These are phyloP conservation scores for Xylaria sp. DNA, from an alignment of 2,329 filamentous ascomycete species.

Conservation along the genomic window DNA sequence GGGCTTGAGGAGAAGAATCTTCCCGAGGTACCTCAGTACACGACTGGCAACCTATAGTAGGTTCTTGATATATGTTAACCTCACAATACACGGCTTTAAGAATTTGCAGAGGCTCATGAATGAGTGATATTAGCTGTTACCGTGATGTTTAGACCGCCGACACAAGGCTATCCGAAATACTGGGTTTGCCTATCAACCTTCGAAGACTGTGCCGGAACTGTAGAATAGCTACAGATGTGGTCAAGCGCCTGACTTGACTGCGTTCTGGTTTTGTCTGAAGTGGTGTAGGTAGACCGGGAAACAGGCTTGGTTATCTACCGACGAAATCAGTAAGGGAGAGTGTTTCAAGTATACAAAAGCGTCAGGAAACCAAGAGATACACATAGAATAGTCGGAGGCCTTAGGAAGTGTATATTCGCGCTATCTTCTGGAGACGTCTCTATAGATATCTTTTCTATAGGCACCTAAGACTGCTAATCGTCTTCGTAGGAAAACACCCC, in stretches of 20 bases:
- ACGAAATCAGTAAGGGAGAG: no score
- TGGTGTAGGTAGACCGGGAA: no score
- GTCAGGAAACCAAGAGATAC: no score
- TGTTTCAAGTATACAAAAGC: no score
- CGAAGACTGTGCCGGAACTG: neutral
- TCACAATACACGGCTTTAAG: constrained; percentile 8
- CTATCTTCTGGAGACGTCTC: no score
- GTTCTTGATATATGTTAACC: constrained; percentile 17
- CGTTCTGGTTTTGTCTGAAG: neutral
- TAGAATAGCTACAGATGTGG: neutral
- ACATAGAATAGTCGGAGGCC: no score
- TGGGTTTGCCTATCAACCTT: neutral
- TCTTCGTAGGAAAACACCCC: no score
- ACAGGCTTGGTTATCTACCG: no score
- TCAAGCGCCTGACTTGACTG: neutral
- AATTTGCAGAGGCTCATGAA: neutral
- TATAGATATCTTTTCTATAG: no score
- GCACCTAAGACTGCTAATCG: no score
- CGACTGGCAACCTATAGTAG: neutral
- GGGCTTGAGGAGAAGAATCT: neutral
- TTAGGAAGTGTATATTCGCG: no score
- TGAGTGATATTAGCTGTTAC: neutral
- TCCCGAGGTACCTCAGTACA: constrained; percentile 1
- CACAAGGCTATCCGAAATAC: neutral
- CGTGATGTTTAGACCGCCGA: neutral